Conservation (phyloP, 495 filamentous ascomycete genomes). For the Talaromyces stipitatus region DNA sequence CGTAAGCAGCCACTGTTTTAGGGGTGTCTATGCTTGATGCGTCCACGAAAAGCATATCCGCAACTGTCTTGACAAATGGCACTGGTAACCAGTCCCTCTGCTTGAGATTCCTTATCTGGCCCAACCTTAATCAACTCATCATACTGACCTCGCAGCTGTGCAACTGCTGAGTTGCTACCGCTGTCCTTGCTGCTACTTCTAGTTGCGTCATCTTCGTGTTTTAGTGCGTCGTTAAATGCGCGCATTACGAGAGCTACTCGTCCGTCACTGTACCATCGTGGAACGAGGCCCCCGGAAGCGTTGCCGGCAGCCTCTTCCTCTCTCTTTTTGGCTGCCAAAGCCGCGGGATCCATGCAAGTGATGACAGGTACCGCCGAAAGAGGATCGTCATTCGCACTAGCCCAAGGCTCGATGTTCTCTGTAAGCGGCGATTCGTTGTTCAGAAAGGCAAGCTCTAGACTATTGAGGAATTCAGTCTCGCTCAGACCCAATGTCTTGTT, state of each 20-base stretch:
- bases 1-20: conserved; percentile 1
- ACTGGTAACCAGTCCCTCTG: neutral
- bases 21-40: neutral
- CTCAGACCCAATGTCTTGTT: neutral
- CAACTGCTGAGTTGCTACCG: neutral
- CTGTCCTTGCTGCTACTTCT: neutral
- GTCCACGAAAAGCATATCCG: neutral
- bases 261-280: neutral
- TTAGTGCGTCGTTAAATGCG: neutral
- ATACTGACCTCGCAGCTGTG: neutral
- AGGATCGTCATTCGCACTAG: neutral
- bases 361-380: neutral
- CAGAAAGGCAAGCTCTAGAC: neutral
- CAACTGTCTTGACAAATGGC: neutral
- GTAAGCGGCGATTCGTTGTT: neutral
- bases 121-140: neutral
- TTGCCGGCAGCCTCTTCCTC: neutral
- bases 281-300: neutral
- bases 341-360: neutral
- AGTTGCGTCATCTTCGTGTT: neutral
- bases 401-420: neutral
- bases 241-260: neutral
- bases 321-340: neutral
- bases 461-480: neutral
- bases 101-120: neutral